Evolutionary conservation across 306 rosid species (phyloP).

Genomic region (Quercus glauca): DNA sequence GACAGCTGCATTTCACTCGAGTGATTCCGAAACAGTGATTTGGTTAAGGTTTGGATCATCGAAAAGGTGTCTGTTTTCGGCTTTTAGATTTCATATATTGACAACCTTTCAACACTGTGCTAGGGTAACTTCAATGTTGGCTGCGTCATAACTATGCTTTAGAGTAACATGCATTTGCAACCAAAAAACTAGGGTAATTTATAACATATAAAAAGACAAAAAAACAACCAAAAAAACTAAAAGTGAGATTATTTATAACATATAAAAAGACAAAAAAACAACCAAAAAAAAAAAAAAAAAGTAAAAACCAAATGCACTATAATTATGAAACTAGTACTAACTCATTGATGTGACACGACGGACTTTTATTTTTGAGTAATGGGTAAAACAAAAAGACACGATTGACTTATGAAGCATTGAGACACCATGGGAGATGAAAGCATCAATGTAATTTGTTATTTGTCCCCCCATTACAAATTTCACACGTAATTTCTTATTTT

Average conservation of each 20-base stretch:
- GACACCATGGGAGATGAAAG: too few relatives aligned
- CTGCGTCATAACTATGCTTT: background rate
- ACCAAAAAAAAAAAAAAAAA: too few relatives aligned
- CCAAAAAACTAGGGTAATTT: too few relatives aligned
- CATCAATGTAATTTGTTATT: background rate
- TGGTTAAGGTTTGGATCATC: background rate
- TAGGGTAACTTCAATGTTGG: constrained; percentile 1
- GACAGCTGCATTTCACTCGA: constrained; percentile 18
- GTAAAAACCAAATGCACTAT: background rate
- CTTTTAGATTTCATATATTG: background rate
- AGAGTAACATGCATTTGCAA: too few relatives aligned
- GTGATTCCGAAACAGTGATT: background rate
- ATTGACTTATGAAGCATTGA: background rate
- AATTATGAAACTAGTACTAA: background rate
- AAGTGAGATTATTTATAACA: too few relatives aligned
- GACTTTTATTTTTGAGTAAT: background rate
- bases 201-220: too few relatives aligned
- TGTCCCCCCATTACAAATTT: background rate
- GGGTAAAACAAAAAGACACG: background rate
- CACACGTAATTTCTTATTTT: too few relatives aligned
- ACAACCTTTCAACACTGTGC: background rate
- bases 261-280: too few relatives aligned
- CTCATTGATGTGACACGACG: background rate
- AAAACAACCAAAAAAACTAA: too few relatives aligned
- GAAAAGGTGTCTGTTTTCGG: background rate